These are phyloP conservation scores for Mucor sp. DNA, from an alignment of 371 early-diverging fungal genomes.

Conservation along the genomic window DNA sequence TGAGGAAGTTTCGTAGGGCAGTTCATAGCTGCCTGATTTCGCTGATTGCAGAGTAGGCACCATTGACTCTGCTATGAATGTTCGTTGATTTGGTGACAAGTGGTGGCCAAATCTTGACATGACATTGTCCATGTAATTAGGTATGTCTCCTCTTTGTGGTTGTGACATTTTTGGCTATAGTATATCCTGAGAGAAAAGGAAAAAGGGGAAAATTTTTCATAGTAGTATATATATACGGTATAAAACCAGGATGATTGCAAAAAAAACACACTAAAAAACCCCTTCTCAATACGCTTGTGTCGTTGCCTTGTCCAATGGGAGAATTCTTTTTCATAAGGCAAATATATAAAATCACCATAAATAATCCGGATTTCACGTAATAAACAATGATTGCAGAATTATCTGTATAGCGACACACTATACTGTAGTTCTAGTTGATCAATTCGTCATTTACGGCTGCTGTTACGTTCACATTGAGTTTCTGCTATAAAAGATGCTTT, in stretches of 20 bases:
- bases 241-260: background rate
- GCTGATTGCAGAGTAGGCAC: conserved; percentile 20
- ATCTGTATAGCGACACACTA: no score
- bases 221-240: background rate
- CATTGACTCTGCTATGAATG: conserved; percentile 26
- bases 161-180: conserved; percentile 4
- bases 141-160: background rate
- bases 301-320: conserved; percentile 8
- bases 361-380: background rate
- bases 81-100: conserved; percentile 26
- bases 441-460: background rate
- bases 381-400: background rate
- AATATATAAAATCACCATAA: background rate
- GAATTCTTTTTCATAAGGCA: background rate
- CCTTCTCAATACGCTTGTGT: background rate
- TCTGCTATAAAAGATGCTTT: no score
- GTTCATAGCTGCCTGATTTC: conserved; percentile 7
- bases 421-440: background rate
- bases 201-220: background rate
- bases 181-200: background rate
- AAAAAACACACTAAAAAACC: background rate
- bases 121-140: conserved; percentile 26
- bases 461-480: background rate
- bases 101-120: conserved; percentile 36
- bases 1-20: background rate